These are phyloP conservation scores for Cladophialophora yegresii DNA, from an alignment of 2,329 filamentous ascomycete species.

Conservation along the genomic window DNA sequence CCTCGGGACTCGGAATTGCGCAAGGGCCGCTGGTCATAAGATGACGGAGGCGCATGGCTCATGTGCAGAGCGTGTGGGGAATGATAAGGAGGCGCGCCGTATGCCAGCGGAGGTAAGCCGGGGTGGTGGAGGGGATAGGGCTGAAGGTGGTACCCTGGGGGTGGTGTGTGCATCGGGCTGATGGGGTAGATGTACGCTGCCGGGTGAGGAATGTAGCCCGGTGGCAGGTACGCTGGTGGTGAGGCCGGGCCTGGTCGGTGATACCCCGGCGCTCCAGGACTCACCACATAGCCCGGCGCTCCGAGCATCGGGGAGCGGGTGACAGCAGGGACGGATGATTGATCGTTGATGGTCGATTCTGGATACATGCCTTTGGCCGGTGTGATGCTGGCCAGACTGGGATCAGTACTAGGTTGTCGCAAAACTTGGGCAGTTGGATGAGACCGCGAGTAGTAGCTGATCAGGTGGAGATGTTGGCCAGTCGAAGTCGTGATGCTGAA, in stretches of 20 bases:
- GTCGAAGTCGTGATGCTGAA: conserved; percentile 96
- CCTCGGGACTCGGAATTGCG: conserved; percentile 39
- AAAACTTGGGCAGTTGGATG: conserved; percentile 72
- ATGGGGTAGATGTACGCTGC: conserved; percentile 48
- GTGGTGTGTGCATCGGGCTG: conserved; percentile 49
- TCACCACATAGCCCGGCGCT: conserved; percentile 56
- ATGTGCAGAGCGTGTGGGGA: conserved; percentile 29
- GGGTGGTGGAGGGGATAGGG: conserved; percentile 29
- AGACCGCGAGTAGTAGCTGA: conserved; percentile 91
- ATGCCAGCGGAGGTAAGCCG: conserved; percentile 30
- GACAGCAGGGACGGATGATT: conserved; percentile 75
- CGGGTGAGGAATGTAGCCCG: conserved; percentile 36
- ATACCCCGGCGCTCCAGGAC: conserved; percentile 58
- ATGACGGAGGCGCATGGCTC: conserved; percentile 34
- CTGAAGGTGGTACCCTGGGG: conserved; percentile 38
- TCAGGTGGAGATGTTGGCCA: conserved; percentile 90
- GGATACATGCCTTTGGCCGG: conserved; percentile 96
- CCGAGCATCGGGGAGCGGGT: conserved; percentile 70
- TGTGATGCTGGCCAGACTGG: conserved; percentile 74
- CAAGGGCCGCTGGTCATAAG: conserved; percentile 35
- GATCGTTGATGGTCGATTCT: conserved; percentile 87
- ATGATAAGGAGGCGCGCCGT: conserved; percentile 24
- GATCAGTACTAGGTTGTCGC: conserved; percentile 78
- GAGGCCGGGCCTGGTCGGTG: conserved; percentile 48
- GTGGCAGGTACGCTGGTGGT: conserved; percentile 44